Conservation (phyloP, 257 asterid species). For the Jacaranda copaia region DNA sequence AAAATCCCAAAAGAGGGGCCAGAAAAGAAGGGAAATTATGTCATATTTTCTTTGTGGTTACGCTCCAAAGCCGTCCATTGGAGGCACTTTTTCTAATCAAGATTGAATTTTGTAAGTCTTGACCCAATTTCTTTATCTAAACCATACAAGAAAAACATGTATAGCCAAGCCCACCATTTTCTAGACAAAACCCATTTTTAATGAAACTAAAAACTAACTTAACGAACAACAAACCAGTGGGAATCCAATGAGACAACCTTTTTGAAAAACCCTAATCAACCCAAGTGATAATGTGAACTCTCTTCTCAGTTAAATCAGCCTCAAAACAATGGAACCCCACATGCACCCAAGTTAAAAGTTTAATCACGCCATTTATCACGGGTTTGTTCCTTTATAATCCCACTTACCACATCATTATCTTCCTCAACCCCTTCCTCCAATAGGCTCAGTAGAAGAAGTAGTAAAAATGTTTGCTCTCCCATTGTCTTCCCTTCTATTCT, state of each 20-base stretch:
- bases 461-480: slow-evolving; percentile 34
- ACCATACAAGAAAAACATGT: no score
- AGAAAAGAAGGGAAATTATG: no score
- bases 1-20: no score
- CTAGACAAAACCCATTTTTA: no score
- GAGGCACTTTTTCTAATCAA: no score
- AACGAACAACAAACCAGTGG: slow-evolving; percentile 44
- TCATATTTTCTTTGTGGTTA: no score
- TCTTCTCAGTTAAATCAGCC: slow-evolving; percentile 22
- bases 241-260: no score
- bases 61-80: no score
- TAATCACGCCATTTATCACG: slow-evolving; percentile 83
- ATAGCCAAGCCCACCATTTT: no score
- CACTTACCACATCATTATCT: slow-evolving; percentile 24
- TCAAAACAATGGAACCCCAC: slow-evolving; percentile 44
- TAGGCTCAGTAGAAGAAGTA: not conserved
- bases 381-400: slow-evolving; percentile 42
- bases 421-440: slow-evolving; percentile 14
- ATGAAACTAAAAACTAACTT: slow-evolving; percentile 24
- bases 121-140: no score
- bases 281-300: slow-evolving; percentile 36
- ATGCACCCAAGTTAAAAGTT: slow-evolving; percentile 27
- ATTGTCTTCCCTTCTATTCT: slow-evolving; percentile 7
- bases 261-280: no score
- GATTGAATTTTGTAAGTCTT: no score